Evolutionary conservation across 2,329 filamentous ascomycete species (phyloP), one percentile per base, ranked within the genome.

Genomic region (Talaromyces sp.): DNA sequence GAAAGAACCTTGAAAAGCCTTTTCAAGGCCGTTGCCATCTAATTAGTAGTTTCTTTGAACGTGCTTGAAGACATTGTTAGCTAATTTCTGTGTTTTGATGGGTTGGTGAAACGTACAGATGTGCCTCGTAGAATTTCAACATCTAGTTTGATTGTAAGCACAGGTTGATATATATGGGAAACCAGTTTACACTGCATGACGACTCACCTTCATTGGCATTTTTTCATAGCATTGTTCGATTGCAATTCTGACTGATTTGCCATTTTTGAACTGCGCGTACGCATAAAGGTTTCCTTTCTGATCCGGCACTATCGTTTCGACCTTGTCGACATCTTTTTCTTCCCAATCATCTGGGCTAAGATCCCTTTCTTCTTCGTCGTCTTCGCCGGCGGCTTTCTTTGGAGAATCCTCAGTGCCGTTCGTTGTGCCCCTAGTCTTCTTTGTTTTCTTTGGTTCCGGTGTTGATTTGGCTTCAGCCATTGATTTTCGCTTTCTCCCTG

Each of bases 41-140:
- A 47, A 47, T 13, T 25, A 25, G 49, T 28, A 30, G 17, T 30
- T 30, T 53, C 49, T 30, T 53, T 53, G 11, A 53, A 53, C 15
- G 49, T 53, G 49, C 49, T 53, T 53, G 25, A 30, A 32, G 8
- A 27, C 11, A 30, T 19, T 15, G 49, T 53, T 17, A 53, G 49
- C 11, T 28, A 30, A 19, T 19, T 17, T 53, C 49, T 10, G 15
- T 3, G 11, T 17, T 22, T 53, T 53, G 33, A 58, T 33, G 51
- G 28, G 15, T 25, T 44, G 13, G 15, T 47, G 13, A 15, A 33
- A 69, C 76, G 72, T 72, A 80, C 77, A 82, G 69, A 67, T 82
- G 78, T 44, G 71, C 67, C 67, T 82, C 79, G 62, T 81, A 82
- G 59, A 81, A 82, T 61, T 75, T 69, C 11, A 81, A 74, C 78